Conservation (phyloP, 2,329 filamentous ascomycete genomes). For the Diplodia scrobiculata region DNA sequence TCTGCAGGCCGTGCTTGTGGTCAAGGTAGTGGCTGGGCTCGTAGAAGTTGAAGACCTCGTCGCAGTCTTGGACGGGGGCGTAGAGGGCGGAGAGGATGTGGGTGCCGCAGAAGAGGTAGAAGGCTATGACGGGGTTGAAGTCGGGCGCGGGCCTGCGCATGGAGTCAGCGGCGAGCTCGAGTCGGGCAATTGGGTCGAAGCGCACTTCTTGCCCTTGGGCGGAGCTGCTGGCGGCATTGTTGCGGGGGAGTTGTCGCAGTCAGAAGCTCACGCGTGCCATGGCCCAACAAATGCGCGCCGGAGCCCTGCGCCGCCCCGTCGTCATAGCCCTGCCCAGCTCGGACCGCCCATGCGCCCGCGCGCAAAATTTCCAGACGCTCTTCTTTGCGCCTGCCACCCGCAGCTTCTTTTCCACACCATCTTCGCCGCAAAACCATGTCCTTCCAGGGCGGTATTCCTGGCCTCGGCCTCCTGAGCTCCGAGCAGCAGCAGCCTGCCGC, state of each 20-base stretch:
- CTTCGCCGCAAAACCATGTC: not conserved
- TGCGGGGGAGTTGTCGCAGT: not conserved
- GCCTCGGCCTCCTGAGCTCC: conserved; percentile 40
- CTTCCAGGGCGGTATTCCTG: conserved; percentile 36
- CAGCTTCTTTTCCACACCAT: not conserved
- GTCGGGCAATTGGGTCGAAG: conserved; percentile 41
- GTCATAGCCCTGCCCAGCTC: conserved; percentile 24
- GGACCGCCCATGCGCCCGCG: conserved; percentile 9
- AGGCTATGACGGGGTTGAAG: conserved; percentile 71
- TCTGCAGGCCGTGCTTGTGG: conserved; percentile 91
- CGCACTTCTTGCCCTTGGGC: conserved; percentile 23
- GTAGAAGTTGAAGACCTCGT: conserved; percentile 99
- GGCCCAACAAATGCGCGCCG: conserved; percentile 24
- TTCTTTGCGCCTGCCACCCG: not conserved
- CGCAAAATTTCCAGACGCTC: conserved; percentile 27
- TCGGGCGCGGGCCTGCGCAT: conserved; percentile 37
- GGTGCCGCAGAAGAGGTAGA: conserved; percentile 75
- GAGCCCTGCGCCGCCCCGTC: not conserved
- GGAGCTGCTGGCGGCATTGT: conserved; percentile 19
- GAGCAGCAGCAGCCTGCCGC: not conserved
- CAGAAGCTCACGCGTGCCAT: not conserved
- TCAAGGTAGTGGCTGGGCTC: conserved; percentile 92
- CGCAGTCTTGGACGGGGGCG: conserved; percentile 94
- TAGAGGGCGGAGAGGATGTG: conserved; percentile 76
- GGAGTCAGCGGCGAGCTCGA: conserved; percentile 41